Evolutionary conservation across 768 basidiomycete genomes (phyloP).

Genomic region (Russula sp.): DNA sequence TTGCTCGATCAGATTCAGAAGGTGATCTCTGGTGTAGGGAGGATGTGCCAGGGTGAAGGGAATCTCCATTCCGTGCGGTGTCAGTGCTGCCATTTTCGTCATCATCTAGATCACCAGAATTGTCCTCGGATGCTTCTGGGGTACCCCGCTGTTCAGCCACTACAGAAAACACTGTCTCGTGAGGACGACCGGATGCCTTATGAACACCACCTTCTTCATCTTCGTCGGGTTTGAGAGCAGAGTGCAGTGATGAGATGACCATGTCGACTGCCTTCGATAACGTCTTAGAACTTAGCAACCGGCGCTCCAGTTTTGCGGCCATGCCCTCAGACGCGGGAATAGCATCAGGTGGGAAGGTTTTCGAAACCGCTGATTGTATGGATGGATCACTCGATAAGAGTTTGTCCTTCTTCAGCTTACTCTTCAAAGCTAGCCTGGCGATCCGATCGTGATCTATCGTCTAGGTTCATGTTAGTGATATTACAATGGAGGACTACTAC

Average conservation of each 20-base stretch:
- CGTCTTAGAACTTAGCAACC: conserved; percentile 71
- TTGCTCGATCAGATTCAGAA: background rate
- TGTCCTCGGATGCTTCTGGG: background rate
- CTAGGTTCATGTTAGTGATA: conserved; percentile 32
- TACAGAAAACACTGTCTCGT: background rate
- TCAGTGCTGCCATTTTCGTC: conserved; percentile 14
- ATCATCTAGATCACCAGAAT: conserved; percentile 37
- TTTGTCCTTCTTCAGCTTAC: conserved; percentile 70
- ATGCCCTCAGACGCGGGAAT: conserved; percentile 33
- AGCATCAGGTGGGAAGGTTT: conserved; percentile 23
- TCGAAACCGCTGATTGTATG: conserved; percentile 28
- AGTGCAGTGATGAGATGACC: conserved; percentile 44
- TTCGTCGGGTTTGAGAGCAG: conserved; percentile 31
- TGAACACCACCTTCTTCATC: background rate
- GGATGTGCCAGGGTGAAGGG: background rate
- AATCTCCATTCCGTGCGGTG: background rate
- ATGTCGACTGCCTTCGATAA: conserved; percentile 51
- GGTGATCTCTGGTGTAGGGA: background rate
- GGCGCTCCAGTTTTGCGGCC: conserved; percentile 56
- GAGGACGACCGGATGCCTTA: background rate
- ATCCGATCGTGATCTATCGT: conserved; percentile 49
- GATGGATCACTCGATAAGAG: conserved; percentile 39
- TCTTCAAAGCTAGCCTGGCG: conserved; percentile 56
- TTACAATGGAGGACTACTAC: background rate
- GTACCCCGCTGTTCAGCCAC: background rate